Evolutionary conservation across 2,329 filamentous ascomycete genomes (phyloP).

Genomic region (Fusarium fujikuroi): DNA sequence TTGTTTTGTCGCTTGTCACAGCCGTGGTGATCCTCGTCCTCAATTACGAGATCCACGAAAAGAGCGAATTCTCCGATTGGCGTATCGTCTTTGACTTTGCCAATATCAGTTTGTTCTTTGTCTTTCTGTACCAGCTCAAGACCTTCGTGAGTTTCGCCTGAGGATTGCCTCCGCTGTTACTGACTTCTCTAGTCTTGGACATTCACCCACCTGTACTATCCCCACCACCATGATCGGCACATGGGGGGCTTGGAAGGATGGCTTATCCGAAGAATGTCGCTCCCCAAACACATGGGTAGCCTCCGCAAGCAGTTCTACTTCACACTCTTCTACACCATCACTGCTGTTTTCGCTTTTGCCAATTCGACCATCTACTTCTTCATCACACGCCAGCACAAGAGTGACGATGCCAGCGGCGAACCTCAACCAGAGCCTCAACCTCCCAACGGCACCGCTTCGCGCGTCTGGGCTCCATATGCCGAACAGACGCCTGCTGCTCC

Average conservation of each 20-base stretch:
- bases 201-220: constrained; percentile 62
- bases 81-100: constrained; percentile 62
- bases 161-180: not conserved
- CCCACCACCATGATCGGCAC: constrained; percentile 50
- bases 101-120: constrained; percentile 55
- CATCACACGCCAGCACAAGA: constrained; percentile 50
- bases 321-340: constrained; percentile 61
- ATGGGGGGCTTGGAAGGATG: constrained; percentile 51
- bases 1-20: constrained; percentile 57
- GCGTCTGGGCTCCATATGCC: constrained; percentile 11
- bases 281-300: constrained; percentile 55
- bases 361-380: constrained; percentile 64
- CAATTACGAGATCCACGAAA: constrained; percentile 58
- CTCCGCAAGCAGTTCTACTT: constrained; percentile 59
- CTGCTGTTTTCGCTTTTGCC: constrained; percentile 60
- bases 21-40: constrained; percentile 55
- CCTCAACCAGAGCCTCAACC: constrained; percentile 9
- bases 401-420: constrained; percentile 20
- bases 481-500: constrained; percentile 31
- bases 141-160: constrained; percentile 55
- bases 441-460: constrained; percentile 10
- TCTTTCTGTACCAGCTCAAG: constrained; percentile 59
- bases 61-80: constrained; percentile 54
- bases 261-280: constrained; percentile 56
- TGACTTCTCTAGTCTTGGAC: constrained; percentile 58